These are phyloP conservation scores for Phyllosticta paracitricarpa DNA, from an alignment of 2,329 filamentous ascomycete genomes.

Conservation along the genomic window DNA sequence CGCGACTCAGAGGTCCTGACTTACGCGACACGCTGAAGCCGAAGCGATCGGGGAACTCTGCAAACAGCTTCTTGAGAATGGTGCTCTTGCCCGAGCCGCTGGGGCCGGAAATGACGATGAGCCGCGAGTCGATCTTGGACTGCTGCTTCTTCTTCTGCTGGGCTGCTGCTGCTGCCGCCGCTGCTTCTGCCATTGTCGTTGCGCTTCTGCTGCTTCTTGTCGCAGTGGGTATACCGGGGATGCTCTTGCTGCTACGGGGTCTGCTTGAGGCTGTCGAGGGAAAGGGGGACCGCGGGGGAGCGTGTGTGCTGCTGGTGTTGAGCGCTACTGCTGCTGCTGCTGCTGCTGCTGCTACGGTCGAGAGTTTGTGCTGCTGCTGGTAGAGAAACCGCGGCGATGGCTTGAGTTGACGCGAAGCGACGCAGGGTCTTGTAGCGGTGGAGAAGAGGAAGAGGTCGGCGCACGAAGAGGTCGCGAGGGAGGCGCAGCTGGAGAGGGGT, in stretches of 20 bases:
- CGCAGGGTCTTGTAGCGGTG: neutral
- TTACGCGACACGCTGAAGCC: slow-evolving; percentile 42
- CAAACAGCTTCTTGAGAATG: slow-evolving; percentile 62
- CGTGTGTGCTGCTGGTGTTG: neutral
- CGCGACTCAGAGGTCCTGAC: neutral
- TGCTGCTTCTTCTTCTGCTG: neutral
- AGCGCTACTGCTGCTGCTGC: neutral
- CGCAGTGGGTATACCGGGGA: neutral
- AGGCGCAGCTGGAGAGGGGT: neutral
- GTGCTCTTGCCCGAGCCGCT: slow-evolving; percentile 76
- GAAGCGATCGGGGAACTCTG: slow-evolving; percentile 56
- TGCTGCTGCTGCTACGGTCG: neutral
- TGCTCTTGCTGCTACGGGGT: no score
- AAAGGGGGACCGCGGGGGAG: no score
- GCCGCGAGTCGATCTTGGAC: slow-evolving; percentile 24
- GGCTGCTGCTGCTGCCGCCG: neutral
- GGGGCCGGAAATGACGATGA: slow-evolving; percentile 70
- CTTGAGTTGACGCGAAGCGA: no score
- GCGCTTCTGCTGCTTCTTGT: neutral
- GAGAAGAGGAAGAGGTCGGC: neutral
- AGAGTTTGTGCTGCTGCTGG: neutral
- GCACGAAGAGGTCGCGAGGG: neutral
- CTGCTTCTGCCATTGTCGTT: neutral
- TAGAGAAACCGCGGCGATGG: no score
- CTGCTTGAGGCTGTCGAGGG: no score